Evolutionary conservation across 2,329 filamentous ascomycete genomes (phyloP), one percentile per base, ranked within the genome.

Genomic region (Arthroderma sp.): DNA sequence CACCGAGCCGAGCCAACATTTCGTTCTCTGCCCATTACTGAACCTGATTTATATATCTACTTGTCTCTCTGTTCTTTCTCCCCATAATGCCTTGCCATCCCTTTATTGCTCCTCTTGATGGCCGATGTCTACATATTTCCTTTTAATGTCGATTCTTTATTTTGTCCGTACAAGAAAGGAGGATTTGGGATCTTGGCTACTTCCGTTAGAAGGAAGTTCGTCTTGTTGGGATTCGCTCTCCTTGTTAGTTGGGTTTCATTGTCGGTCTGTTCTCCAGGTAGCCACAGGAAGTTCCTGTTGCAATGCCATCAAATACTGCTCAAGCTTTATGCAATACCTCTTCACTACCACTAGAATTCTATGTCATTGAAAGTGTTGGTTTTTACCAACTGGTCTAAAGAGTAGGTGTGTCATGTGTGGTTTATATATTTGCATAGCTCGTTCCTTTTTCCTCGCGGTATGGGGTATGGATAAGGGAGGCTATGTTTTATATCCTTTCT

Each of bases 1-100:
- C n/a, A 19, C n/a, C 6, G 39, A 31, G 28, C 7, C 28, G 7
- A 31, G 28, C 28, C 28, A 31, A 31, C 28, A 31, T 31, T 31
- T 31, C 28, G 3, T 6, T 17, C 13, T 43, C 17, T 17, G 4
- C 17, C 17, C 17, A 43, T 43, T 43, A 43, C 39, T 21, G 7
- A 21, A 43, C 4, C 1, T 13, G 4, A 9, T 19, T 21, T 19
- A 19, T 6, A 43, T 43, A 19, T 19, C 4, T 43, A 43, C 39
- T 19, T 21, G 4, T 17, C 17, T 5, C 39, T 55, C 33, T 47
- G 57, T 51, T n/a, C 38, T 57, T 54, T 61, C 55, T 13, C 52
- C 58, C 63, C 58, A 39, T 51, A 58, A 59, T 57, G 33, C 39
- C 55, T 62, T 52, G 28, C 59, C 47, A 5, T 4, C 13, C 35